A percentile compares a stretch with the other conserved stretches of the same genome.
These are phyloP conservation scores for Rhizopogon vesiculosus DNA, from an alignment of 768 basidiomycete genomes.

Conservation along the genomic window DNA sequence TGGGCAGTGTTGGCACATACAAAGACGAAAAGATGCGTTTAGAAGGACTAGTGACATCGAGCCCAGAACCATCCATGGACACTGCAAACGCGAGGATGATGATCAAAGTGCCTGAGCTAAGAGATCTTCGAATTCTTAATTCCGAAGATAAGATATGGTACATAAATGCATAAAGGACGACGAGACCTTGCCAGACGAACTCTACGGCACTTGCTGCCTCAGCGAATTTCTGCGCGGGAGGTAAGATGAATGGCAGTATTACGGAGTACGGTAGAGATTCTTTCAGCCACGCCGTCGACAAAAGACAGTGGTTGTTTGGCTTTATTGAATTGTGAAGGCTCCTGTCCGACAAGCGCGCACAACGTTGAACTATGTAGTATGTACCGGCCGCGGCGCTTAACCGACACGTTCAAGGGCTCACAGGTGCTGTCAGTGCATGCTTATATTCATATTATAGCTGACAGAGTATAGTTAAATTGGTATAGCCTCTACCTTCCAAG, in stretches of 20 bases:
- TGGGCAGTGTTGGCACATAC: constrained; percentile 31
- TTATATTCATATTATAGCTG: no score
- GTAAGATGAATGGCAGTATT: constrained; percentile 57
- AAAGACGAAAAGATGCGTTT: constrained; percentile 52
- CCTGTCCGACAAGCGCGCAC: no score
- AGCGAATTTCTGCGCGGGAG: constrained; percentile 71
- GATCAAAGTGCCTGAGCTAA: not conserved
- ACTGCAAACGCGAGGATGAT: not conserved
- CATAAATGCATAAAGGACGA: not conserved
- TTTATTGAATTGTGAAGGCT: no score
- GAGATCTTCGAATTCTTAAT: constrained; percentile 17
- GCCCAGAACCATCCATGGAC: not conserved
- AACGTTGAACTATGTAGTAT: no score
- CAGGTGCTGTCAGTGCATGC: no score
- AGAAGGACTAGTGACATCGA: no score
- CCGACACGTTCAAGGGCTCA: no score
- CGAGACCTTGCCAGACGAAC: constrained; percentile 26
- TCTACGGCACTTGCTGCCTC: constrained; percentile 59
- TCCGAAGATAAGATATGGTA: constrained; percentile 23
- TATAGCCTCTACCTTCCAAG: no score
- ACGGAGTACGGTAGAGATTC: constrained; percentile 53
- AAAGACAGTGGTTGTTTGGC: no score
- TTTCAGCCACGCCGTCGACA: no score
- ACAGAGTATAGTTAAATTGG: no score
- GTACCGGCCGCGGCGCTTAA: no score